A percentile compares a stretch with the other conserved stretches of the same genome.
These are phyloP conservation scores for Pythium rhizo-oryzae DNA, from an alignment of 352 stramenopile genomes.

Conservation along the genomic window DNA sequence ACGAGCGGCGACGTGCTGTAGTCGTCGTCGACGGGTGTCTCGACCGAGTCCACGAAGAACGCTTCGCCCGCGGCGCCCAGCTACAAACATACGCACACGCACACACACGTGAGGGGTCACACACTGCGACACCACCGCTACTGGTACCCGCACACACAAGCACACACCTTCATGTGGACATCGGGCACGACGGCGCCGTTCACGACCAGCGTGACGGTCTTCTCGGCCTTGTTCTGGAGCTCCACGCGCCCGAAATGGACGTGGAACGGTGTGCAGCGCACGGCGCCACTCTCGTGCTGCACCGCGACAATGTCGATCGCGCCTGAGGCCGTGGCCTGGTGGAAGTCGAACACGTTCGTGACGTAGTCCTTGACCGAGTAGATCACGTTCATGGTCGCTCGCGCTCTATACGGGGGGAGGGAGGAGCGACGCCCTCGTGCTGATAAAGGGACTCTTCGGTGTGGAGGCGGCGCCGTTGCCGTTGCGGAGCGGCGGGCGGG, in stretches of 20 bases:
- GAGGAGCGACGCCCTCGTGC: too few relatives aligned
- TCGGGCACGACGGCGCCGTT: constrained; percentile 57
- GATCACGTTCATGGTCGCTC: constrained; percentile 80
- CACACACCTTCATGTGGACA: constrained; percentile 76
- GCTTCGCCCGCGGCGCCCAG: constrained; percentile 65
- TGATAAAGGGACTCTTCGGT: not conserved
- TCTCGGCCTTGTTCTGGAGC: constrained; percentile 31
- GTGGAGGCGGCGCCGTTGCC: too few relatives aligned
- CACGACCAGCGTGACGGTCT: constrained; percentile 23
- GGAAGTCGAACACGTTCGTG: constrained; percentile 74
- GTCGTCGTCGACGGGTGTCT: constrained; percentile 60
- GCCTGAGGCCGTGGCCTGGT: constrained; percentile 62
- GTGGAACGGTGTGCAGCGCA: constrained; percentile 79
- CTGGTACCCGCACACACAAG: not conserved
- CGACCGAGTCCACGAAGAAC: constrained; percentile 74
- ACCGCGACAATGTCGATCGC: constrained; percentile 87
- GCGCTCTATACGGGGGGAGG: too few relatives aligned
- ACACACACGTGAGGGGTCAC: too few relatives aligned
- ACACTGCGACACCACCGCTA: not conserved
- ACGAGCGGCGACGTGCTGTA: constrained; percentile 66
- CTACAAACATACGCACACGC: constrained; percentile 23
- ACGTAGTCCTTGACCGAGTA: constrained; percentile 89
- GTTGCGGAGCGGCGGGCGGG: too few relatives aligned
- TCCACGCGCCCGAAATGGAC: constrained; percentile 77
- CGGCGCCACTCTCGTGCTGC: constrained; percentile 61